Evolutionary conservation across 306 rosid genomes (phyloP).

Genomic region (Arachis stenosperma): DNA sequence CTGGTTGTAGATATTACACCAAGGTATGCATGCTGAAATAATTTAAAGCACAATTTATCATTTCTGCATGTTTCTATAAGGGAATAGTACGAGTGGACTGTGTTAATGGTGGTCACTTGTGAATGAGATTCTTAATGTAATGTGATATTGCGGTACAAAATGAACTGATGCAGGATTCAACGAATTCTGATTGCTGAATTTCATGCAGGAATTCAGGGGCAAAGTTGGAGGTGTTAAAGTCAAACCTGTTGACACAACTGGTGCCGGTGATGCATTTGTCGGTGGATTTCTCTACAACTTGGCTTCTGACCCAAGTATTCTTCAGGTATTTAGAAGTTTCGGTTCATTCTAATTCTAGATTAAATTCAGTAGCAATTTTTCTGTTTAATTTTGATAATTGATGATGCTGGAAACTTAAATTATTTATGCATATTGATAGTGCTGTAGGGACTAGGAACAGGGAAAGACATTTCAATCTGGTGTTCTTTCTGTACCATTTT

Average conservation of each 20-base stretch:
- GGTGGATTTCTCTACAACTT: constrained; percentile 71
- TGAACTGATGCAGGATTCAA: not conserved
- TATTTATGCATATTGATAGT: not conserved
- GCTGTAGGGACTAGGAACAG: constrained; percentile 3
- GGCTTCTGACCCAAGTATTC: constrained; percentile 62
- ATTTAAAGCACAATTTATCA: constrained; percentile 6
- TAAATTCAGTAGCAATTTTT: not conserved
- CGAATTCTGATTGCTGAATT: constrained; percentile 28
- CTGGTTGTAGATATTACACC: constrained; percentile 83
- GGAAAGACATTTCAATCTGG: not conserved
- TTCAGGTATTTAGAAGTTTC: constrained; percentile 54
- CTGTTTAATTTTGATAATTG: not conserved
- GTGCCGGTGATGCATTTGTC: constrained; percentile 97
- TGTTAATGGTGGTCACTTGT: constrained; percentile 5
- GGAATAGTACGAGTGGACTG: not conserved
- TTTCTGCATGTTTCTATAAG: not conserved
- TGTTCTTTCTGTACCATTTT: too few relatives aligned
- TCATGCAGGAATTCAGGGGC: constrained; percentile 72
- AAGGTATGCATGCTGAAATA: constrained; percentile 49
- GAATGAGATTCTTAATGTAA: not conserved
- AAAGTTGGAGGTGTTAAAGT: constrained; percentile 79
- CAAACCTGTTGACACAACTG: constrained; percentile 84
- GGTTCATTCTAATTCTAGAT: constrained; percentile 3
- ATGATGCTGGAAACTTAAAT: constrained; percentile 13
- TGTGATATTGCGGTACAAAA: not conserved